These are phyloP conservation scores for Coemansia sp. DNA, from an alignment of 192 early-diverging fungal genomes.

Conservation along the genomic window DNA sequence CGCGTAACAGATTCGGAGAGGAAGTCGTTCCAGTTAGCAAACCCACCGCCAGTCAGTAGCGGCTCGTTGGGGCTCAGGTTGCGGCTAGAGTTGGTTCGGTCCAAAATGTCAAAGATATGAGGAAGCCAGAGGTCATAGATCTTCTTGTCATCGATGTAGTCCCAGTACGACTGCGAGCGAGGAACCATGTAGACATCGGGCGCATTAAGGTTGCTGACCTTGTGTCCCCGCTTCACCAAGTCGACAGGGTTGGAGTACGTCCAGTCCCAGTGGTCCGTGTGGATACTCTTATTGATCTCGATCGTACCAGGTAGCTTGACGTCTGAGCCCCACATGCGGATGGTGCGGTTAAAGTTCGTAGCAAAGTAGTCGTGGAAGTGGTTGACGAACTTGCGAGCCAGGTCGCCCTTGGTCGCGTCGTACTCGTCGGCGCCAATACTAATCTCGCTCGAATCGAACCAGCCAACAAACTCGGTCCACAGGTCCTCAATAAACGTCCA, in stretches of 20 bases:
- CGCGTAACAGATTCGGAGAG: conserved; percentile 51
- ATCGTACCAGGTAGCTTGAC: conserved; percentile 46
- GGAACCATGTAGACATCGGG: conserved; percentile 54
- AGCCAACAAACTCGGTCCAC: conserved; percentile 54
- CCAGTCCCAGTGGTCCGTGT: conserved; percentile 41
- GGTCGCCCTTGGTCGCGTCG: conserved; percentile 45
- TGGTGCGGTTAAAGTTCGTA: conserved; percentile 44
- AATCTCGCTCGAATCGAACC: conserved; percentile 55
- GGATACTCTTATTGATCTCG: conserved; percentile 45
- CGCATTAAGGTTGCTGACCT: conserved; percentile 54
- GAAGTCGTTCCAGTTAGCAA: conserved; percentile 57
- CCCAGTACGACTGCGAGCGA: conserved; percentile 43
- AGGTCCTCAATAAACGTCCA: conserved; percentile 43
- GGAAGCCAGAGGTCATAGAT: conserved; percentile 56
- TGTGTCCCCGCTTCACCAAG: conserved; percentile 42
- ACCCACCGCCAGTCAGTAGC: conserved; percentile 47
- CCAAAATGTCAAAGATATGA: conserved; percentile 49
- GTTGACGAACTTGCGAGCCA: conserved; percentile 46
- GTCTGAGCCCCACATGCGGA: conserved; percentile 58
- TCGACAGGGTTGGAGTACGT: conserved; percentile 37
- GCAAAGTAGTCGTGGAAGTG: conserved; percentile 51
- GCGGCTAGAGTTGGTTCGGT: conserved; percentile 44
- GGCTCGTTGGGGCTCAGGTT: conserved; percentile 41
- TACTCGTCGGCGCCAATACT: conserved; percentile 58
- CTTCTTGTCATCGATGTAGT: conserved; percentile 38